A percentile compares a stretch with the other conserved stretches of the same genome.
These are phyloP conservation scores for Nelumbo lutea DNA, from an alignment of 164 flowering plant genomes.

Conservation along the genomic window DNA sequence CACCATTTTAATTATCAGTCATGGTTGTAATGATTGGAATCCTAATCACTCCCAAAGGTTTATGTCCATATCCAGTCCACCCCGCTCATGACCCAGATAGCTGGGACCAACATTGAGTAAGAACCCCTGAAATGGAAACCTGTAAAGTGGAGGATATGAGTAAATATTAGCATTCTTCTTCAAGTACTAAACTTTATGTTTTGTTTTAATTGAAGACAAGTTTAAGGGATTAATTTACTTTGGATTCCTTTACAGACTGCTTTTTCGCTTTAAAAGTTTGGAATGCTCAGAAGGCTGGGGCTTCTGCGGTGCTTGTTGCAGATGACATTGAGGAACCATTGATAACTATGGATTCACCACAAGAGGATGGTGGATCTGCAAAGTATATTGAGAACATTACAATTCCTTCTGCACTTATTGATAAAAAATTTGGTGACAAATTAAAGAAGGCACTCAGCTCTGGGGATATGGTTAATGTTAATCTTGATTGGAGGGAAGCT, in stretches of 20 bases:
- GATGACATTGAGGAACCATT: constrained; percentile 74
- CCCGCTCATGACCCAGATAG: too few species aligned
- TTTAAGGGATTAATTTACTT: constrained; percentile 3
- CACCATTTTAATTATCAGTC: too few species aligned
- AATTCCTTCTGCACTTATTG: constrained; percentile 90
- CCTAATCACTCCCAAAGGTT: too few species aligned
- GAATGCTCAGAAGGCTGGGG: constrained; percentile 98
- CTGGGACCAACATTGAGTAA: background rate
- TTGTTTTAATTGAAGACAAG: background rate
- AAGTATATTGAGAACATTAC: constrained; percentile 82
- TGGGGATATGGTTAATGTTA: constrained; percentile 90
- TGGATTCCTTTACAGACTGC: constrained; percentile 62
- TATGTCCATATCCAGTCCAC: too few species aligned
- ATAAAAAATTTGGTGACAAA: constrained; percentile 64
- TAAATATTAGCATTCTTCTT: background rate
- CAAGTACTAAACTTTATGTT: background rate
- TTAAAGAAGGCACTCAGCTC: constrained; percentile 55
- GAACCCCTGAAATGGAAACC: background rate
- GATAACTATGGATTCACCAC: constrained; percentile 94
- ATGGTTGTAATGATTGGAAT: background rate
- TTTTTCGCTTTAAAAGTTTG: constrained; percentile 91
- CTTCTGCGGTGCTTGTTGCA: constrained; percentile 93
- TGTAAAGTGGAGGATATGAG: background rate
- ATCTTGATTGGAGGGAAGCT: constrained; percentile 98
- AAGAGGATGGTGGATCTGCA: constrained; percentile 63